phyloP scores from a whole-genome alignment of 2,329 filamentous ascomycete genomes.

The Myotisia sp. region DNA sequence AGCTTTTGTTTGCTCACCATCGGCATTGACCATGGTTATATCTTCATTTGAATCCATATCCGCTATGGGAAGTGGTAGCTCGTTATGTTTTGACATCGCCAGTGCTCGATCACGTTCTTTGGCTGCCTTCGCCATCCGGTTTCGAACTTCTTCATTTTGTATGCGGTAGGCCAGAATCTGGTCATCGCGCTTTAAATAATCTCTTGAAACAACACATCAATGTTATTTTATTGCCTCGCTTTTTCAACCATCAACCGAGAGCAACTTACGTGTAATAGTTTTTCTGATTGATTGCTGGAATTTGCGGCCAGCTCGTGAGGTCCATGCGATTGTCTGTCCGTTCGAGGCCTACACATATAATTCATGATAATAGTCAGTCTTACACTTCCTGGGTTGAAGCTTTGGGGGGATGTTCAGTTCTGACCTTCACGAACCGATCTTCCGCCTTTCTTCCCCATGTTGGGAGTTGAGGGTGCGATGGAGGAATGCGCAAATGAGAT shows the following conservation, averaged over 20 bases:
- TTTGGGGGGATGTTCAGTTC: constrained; percentile 9
- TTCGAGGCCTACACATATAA: constrained; percentile 69
- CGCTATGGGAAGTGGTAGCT: constrained; percentile 43
- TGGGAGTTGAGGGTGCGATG: no score
- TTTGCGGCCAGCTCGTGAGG: constrained; percentile 81
- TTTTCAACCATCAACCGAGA: no score
- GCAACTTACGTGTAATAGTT: constrained; percentile 85
- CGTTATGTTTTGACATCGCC: constrained; percentile 57
- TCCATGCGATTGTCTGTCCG: constrained; percentile 98
- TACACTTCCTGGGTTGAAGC: no score
- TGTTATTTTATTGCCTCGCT: no score
- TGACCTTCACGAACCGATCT: constrained; percentile 33
- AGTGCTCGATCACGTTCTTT: constrained; percentile 78
- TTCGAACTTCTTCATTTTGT: constrained; percentile 73
- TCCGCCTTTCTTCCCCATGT: constrained; percentile 3
- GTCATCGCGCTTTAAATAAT: constrained; percentile 96
- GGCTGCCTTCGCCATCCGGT: constrained; percentile 68
- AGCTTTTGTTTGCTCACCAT: constrained; percentile 42
- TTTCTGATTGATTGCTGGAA: constrained; percentile 94
- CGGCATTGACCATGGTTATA: constrained; percentile 44
- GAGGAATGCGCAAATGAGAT: no score
- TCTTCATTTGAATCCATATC: constrained; percentile 31
- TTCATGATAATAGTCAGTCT: no score
- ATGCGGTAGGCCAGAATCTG: constrained; percentile 81
- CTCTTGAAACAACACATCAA: constrained; percentile 38